These are phyloP conservation scores for Malbranchea zuffiana DNA, from an alignment of 2,329 filamentous ascomycete species.

Conservation along the genomic window DNA sequence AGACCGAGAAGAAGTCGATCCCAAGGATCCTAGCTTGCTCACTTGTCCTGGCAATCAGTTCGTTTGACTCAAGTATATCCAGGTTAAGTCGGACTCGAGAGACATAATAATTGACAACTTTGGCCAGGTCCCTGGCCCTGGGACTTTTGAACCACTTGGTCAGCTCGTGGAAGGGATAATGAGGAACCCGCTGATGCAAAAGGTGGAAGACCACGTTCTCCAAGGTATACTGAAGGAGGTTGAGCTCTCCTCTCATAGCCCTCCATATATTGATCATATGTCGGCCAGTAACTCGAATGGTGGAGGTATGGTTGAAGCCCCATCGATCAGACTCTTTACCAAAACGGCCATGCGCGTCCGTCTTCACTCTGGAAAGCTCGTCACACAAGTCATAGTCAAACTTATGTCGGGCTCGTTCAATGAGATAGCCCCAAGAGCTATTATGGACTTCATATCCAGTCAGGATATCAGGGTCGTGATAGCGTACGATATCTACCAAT, in stretches of 20 bases:
- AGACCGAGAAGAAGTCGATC: constrained; percentile 94
- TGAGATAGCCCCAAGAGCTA: constrained; percentile 87
- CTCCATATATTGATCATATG: constrained; percentile 98
- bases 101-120: constrained; percentile 67
- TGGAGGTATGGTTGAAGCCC: constrained; percentile 90
- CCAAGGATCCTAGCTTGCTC: constrained; percentile 89
- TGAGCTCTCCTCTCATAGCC: constrained; percentile 87
- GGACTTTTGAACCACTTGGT: constrained; percentile 70
- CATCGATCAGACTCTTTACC: constrained; percentile 80
- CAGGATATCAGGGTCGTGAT: constrained; percentile 79
- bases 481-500: constrained; percentile 77
- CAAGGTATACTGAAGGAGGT: constrained; percentile 86
- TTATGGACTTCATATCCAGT: constrained; percentile 94
- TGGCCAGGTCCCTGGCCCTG: constrained; percentile 57
- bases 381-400: constrained; percentile 87
- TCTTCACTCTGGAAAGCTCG: constrained; percentile 81
- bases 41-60: constrained; percentile 76
- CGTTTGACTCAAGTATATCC: constrained; percentile 84
- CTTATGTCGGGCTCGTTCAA: constrained; percentile 73
- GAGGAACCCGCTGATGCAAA: constrained; percentile 74
- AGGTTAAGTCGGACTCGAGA: constrained; percentile 68
- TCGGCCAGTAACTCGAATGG: constrained; percentile 80
- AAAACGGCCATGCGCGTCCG: constrained; percentile 68
- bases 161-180: constrained; percentile 68
- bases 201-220: constrained; percentile 92